A percentile compares a stretch with the other conserved stretches of the same genome.
These are phyloP conservation scores for Gastroboletus turbinatus DNA, from an alignment of 1,284 basidiomycete species.

Conservation along the genomic window DNA sequence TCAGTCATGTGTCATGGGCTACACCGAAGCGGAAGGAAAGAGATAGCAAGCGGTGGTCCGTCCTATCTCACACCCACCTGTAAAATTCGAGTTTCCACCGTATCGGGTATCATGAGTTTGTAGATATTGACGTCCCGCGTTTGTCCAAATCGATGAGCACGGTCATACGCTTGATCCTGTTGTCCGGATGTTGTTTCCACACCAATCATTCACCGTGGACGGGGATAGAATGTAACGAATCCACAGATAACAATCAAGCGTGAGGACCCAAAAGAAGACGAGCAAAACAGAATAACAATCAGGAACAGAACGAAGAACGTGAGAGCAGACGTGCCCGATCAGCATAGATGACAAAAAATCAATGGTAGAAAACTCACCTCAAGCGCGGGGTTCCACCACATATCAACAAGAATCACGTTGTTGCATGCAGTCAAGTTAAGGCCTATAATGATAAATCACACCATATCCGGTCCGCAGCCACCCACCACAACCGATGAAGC, in stretches of 20 bases:
- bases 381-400: slow-evolving; percentile 95
- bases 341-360: slow-evolving; percentile 3
- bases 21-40: background rate
- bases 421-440: slow-evolving; percentile 94
- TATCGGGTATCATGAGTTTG: slow-evolving; percentile 87
- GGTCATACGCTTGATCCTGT: slow-evolving; percentile 91
- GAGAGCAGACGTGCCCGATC: slow-evolving; percentile 2
- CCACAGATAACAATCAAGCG: background rate
- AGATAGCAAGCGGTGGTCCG: background rate
- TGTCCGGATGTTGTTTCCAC: background rate
- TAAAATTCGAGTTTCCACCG: slow-evolving; percentile 89
- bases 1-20: background rate
- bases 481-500: slow-evolving; percentile 3
- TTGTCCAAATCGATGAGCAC: slow-evolving; percentile 89
- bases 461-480: background rate
- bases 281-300: background rate
- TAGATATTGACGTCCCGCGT: slow-evolving; percentile 86
- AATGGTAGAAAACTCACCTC: slow-evolving; percentile 48
- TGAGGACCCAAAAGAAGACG: background rate
- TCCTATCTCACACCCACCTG: slow-evolving; percentile 39
- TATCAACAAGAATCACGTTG: slow-evolving; percentile 88
- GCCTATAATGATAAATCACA: slow-evolving; percentile 43
- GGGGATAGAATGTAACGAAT: background rate
- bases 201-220: background rate
- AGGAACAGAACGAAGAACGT: background rate